Conservation (phyloP, 2,329 filamentous ascomycete genomes). For the Talaromyces amestolkiae region DNA sequence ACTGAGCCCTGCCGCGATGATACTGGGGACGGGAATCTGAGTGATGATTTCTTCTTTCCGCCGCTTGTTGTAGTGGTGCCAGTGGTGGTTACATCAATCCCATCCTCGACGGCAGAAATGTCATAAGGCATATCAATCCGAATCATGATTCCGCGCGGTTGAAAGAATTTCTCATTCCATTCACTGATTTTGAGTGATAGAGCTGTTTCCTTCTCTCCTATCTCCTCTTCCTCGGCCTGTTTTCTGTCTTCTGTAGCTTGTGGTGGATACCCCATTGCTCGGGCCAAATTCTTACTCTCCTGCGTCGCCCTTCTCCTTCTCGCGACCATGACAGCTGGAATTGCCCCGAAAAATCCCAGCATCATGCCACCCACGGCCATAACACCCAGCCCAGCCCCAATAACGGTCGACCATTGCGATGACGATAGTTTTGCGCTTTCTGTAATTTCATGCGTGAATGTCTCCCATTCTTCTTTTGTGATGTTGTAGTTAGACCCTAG, state of each 20-base stretch:
- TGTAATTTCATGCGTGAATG: conserved; percentile 30
- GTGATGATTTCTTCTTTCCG: neutral
- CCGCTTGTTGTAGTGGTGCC: neutral
- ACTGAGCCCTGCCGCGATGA: conserved; percentile 15
- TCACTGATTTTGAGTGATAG: conserved; percentile 25
- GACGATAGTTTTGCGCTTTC: conserved; percentile 29
- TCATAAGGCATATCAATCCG: conserved; percentile 33
- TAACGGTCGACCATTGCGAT: conserved; percentile 30
- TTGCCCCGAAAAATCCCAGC: conserved; percentile 29
- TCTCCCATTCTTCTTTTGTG: conserved; percentile 25
- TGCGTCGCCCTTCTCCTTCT: conserved; percentile 23
- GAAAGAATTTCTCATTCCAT: conserved; percentile 34
- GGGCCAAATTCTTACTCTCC: conserved; percentile 29
- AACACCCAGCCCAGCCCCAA: conserved; percentile 31
- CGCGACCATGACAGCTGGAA: conserved; percentile 29
- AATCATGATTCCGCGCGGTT: conserved; percentile 29
- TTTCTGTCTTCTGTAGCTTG: neutral
- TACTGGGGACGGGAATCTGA: neutral
- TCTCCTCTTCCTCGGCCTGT: neutral
- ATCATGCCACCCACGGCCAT: conserved; percentile 33
- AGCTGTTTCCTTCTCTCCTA: neutral
- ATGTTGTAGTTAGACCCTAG: conserved; percentile 25
- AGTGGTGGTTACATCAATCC: conserved; percentile 25
- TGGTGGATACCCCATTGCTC: conserved; percentile 21
- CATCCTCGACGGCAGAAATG: conserved; percentile 24